Conservation (phyloP, 2,329 filamentous ascomycete species). For the Pseudogymnoascus sp. region DNA sequence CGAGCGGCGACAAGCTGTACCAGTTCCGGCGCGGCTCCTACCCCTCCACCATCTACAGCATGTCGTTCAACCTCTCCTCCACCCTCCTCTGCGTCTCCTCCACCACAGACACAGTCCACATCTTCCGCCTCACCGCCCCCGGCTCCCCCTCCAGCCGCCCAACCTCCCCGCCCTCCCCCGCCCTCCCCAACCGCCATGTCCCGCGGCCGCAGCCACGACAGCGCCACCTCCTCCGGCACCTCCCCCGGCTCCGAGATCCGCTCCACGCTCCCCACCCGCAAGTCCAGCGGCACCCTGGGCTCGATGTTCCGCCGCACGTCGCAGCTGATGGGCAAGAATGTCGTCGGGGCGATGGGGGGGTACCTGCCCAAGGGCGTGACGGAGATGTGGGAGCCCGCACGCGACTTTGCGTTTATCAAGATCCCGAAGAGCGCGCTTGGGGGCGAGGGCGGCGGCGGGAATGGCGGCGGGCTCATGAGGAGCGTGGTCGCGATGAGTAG, state of each 20-base stretch:
- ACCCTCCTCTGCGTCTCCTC: conserved; percentile 93
- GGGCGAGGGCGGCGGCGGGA: conserved; percentile 26
- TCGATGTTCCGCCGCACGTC: conserved; percentile 91
- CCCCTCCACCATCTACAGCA: conserved; percentile 92
- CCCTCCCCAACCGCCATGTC: conserved; percentile 20
- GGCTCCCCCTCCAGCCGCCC: neutral
- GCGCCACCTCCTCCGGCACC: conserved; percentile 30
- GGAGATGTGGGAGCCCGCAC: conserved; percentile 92
- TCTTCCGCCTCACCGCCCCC: conserved; percentile 65
- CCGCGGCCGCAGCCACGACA: conserved; percentile 44
- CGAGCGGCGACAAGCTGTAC: conserved; percentile 83
- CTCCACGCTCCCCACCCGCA: conserved; percentile 30
- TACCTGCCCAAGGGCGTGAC: conserved; percentile 91
- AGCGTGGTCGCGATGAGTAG: conserved; percentile 98
- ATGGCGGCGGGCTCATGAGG: conserved; percentile 48
- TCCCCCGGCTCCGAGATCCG: conserved; percentile 24
- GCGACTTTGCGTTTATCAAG: conserved; percentile 96
- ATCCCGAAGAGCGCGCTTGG: conserved; percentile 55
- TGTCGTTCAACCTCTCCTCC: conserved; percentile 95
- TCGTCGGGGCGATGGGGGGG: conserved; percentile 81
- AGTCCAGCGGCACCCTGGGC: conserved; percentile 69
- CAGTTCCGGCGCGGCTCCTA: conserved; percentile 95
- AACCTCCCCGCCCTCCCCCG: conserved; percentile 28
- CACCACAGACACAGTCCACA: conserved; percentile 90
- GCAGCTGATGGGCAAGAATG: conserved; percentile 81